These are phyloP conservation scores for Ophiostoma sp. DNA, from an alignment of 2,329 filamentous ascomycete genomes.

Conservation along the genomic window DNA sequence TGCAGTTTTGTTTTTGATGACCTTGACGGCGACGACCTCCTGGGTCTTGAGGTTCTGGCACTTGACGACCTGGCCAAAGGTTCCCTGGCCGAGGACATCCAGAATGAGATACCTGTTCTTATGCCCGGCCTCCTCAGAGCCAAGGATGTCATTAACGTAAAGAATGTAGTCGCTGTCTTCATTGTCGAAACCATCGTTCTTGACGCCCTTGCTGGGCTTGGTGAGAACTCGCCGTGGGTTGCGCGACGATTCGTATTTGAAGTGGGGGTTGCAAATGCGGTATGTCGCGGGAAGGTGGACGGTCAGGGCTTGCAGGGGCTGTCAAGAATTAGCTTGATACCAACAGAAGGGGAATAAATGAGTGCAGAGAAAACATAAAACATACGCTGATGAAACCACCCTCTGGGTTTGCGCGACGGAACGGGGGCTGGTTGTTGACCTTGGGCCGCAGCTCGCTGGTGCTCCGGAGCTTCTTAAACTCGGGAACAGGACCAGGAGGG, in stretches of 20 bases:
- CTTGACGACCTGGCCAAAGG: constrained; percentile 97
- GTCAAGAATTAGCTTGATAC: constrained; percentile 19
- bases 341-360: not conserved
- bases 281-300: constrained; percentile 91
- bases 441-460: constrained; percentile 72
- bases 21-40: constrained; percentile 97
- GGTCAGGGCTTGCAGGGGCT: constrained; percentile 94
- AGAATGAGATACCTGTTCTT: constrained; percentile 97
- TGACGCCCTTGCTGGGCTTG: constrained; percentile 95
- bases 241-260: constrained; percentile 97
- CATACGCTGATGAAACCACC: constrained; percentile 95
- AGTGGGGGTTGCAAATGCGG: constrained; percentile 93
- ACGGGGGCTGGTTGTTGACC: constrained; percentile 81
- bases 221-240: constrained; percentile 94
- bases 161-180: constrained; percentile 99
- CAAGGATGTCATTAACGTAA: constrained; percentile 97
- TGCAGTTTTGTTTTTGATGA: constrained; percentile 97
- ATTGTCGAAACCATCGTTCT: constrained; percentile 98
- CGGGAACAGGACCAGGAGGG: constrained; percentile 68
- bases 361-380: constrained; percentile 17
- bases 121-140: constrained; percentile 95
- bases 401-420: constrained; percentile 89
- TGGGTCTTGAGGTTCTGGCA: constrained; percentile 98
- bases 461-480: constrained; percentile 74
- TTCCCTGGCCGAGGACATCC: constrained; percentile 93